Conservation (phyloP, 176 grass and related monocot species). For the Avena eriantha region DNA sequence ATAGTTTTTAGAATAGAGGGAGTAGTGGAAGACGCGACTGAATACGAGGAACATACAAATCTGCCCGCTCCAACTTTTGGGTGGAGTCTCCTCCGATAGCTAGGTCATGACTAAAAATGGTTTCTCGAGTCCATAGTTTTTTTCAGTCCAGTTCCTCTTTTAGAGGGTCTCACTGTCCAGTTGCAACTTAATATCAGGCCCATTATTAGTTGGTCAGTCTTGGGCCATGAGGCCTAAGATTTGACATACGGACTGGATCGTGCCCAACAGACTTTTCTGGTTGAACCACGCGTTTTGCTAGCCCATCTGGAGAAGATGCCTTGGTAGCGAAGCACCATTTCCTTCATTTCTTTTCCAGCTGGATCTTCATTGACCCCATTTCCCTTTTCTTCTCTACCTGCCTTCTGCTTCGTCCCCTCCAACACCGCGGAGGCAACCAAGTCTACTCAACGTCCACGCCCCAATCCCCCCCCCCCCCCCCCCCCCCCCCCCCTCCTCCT, state of each 20-base stretch:
- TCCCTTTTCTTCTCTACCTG: neutral
- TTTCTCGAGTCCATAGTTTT: too few relatives aligned
- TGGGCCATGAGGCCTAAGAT: neutral
- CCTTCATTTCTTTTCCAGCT: neutral
- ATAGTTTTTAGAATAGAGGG: too few relatives aligned
- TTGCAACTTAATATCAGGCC: too few relatives aligned
- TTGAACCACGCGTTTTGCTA: neutral
- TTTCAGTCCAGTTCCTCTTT: too few relatives aligned
- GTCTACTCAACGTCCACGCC: conserved; percentile 44
- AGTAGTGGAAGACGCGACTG: too few relatives aligned
- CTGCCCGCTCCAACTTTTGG: too few relatives aligned
- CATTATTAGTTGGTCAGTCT: neutral
- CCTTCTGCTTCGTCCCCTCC: neutral
- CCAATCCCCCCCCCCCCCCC: conserved; percentile 2
- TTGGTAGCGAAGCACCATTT: conserved; percentile 36
- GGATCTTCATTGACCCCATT: neutral
- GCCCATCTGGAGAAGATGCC: conserved; percentile 25
- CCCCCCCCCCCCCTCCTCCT: conserved; percentile 13
- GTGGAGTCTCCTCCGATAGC: too few relatives aligned
- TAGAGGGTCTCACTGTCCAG: too few relatives aligned
- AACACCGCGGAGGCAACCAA: neutral
- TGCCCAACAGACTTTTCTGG: too few relatives aligned
- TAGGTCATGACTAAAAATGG: too few relatives aligned
- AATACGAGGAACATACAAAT: too few relatives aligned
- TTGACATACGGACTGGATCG: neutral